Evolutionary conservation across 257 asterid genomes (phyloP).

Genomic region (Gynochthodes officinalis): DNA sequence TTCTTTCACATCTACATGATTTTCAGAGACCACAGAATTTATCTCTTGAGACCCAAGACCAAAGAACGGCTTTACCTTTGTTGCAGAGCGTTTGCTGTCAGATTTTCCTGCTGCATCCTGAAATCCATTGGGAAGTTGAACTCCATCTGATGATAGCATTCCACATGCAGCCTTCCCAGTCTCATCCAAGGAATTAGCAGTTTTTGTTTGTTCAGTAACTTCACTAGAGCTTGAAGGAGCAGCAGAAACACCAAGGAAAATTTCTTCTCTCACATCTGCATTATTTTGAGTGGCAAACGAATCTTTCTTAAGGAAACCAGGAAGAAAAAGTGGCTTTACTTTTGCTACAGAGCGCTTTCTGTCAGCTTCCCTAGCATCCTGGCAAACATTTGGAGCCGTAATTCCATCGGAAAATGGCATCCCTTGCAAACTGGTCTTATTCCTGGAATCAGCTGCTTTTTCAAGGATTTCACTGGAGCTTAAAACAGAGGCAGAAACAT

Average conservation of each 20-base stretch:
- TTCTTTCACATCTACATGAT: slow-evolving; percentile 23
- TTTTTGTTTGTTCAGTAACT: too few relatives aligned
- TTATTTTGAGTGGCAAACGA: slow-evolving; percentile 19
- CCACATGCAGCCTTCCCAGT: slow-evolving; percentile 10
- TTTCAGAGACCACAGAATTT: slow-evolving; percentile 15
- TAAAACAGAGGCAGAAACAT: slow-evolving; percentile 26
- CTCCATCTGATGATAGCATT: not conserved
- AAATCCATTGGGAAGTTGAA: slow-evolving; percentile 19
- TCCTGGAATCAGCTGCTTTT: slow-evolving; percentile 18
- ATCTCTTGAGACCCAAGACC: slow-evolving; percentile 57
- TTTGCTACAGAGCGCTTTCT: slow-evolving; percentile 28
- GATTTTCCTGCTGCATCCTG: slow-evolving; percentile 32
- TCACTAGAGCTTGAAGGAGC: too few relatives aligned
- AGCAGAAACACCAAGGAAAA: too few relatives aligned
- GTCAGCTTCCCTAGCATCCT: slow-evolving; percentile 26
- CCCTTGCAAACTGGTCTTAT: slow-evolving; percentile 8
- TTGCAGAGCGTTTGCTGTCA: slow-evolving; percentile 19
- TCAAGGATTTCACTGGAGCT: slow-evolving; percentile 21
- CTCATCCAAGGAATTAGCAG: too few relatives aligned
- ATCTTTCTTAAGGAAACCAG: slow-evolving; percentile 51
- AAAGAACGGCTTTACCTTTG: slow-evolving; percentile 50
- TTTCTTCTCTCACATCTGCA: slow-evolving; percentile 25
- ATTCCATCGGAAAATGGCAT: not conserved
- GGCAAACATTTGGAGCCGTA: slow-evolving; percentile 21
- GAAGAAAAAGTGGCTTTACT: slow-evolving; percentile 52